phyloP scores from a whole-genome alignment of 768 basidiomycete genomes.

The Lactarius akahatsu region DNA sequence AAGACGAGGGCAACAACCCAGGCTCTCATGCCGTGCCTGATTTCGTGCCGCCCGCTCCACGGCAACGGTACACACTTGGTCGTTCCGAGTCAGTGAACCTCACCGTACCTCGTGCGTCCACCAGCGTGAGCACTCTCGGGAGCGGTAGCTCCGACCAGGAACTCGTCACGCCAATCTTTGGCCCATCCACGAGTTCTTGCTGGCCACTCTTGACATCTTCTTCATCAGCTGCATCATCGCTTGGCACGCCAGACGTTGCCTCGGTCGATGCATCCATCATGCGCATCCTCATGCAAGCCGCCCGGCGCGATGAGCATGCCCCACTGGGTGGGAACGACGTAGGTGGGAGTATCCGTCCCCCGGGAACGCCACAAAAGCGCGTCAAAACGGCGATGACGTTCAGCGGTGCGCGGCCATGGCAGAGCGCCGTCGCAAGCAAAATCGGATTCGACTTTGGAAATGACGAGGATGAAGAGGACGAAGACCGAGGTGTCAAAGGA shows the following conservation, averaged over 20 bases:
- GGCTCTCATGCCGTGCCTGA: conserved; percentile 10
- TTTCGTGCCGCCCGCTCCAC: conserved; percentile 24
- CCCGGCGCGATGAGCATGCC: conserved; percentile 46
- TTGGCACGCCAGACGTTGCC: conserved; percentile 30
- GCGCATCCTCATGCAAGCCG: conserved; percentile 56
- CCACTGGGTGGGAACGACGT: conserved; percentile 33
- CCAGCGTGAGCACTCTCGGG: conserved; percentile 61
- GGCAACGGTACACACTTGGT: conserved; percentile 30
- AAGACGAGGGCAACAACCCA: conserved; percentile 49
- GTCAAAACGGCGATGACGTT: conserved; percentile 55
- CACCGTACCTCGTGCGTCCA: conserved; percentile 57
- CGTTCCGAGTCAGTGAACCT: conserved; percentile 34
- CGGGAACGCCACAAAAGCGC: conserved; percentile 82
- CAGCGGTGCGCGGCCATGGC: conserved; percentile 62
- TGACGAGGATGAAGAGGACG: conserved; percentile 39
- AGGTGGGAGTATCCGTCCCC: conserved; percentile 54
- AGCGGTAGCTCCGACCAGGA: conserved; percentile 59
- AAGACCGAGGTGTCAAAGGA: conserved; percentile 39
- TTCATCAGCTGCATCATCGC: conserved; percentile 45
- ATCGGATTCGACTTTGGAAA: conserved; percentile 48
- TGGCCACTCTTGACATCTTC: conserved; percentile 58
- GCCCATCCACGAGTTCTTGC: conserved; percentile 52
- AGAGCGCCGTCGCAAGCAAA: conserved; percentile 73
- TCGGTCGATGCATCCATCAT: conserved; percentile 68
- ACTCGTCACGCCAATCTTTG: conserved; percentile 66